Evolutionary conservation across 805 yeast species (phyloP), one percentile per base, ranked within the genome.

Genomic region (Kazachstania kunashirensis): DNA sequence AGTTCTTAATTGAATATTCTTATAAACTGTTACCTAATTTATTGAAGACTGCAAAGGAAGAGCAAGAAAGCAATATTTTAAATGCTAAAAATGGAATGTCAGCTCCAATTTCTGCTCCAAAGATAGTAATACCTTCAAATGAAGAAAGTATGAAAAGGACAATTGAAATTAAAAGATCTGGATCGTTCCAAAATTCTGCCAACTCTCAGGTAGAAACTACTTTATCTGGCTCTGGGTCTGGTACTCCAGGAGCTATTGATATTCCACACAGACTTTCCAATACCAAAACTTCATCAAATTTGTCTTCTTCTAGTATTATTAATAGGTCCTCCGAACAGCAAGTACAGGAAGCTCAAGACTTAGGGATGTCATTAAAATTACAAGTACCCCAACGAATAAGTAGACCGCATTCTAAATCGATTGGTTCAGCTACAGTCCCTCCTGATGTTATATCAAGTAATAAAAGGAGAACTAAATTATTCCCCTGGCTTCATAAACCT

Each of bases 1-100:
- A 88, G 52, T 86, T 89, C 46, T 70, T 92, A 63, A 83, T 89
- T 39, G 88, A 81, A 46, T 85, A 89, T 55, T 79, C 89, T 15
- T 79, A 81, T 55, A 76, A 78, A 55, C 68, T 89, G 30, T 63
- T 88, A 40, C 85, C 89, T 17, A 70, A 68, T 45, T 68, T 52
- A 46, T 55, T 62, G 32, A 63, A 61, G 41, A 39, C 59, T 43
- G 46, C 61, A 34, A 42, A 53, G 44, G 40, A 50, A 18, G 53
- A 48, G 27, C 55, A 50, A 36, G 33, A 36, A 15, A 27, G 30
- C 14, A 32, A 24, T 15, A 24, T 27, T 6, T 23, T 16, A 14
- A 37, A 28, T 16, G 12, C 23, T 10, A 16, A 21, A 27, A 36
- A 31, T 14, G 24, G 24, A 6, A 13, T 7, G 8, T 17, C 5